Evolutionary conservation across 2,329 filamentous ascomycete species (phyloP), one percentile per base, ranked within the genome.

Genomic region (Pochonia chlamydosporia): DNA sequence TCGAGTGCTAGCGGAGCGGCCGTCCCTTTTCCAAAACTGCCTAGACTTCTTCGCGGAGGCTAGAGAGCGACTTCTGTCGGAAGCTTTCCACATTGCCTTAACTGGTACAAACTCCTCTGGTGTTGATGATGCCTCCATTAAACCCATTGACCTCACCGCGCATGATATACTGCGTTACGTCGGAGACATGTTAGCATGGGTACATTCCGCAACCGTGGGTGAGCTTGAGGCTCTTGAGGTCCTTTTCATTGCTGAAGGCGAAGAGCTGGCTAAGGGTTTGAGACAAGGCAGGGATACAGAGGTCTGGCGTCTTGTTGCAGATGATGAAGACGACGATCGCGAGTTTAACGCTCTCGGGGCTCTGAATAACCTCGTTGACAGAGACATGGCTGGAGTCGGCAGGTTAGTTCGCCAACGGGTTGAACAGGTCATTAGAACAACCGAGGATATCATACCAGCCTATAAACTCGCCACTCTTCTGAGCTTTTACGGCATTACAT

Each of bases 151-250:
- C 62, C 81, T 97, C 57, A 86, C 85, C 10, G 92, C 93, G 1
- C 92, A 97, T 62, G 93, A 99, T 60, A 85, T 89, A 1, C 70
- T 97, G 23, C 82, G 93, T 18, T 97, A 97, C 63, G 83, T 95
- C 3, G 90, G 93, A 45, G 93, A 99, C 62, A 99, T 99, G 91
- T 77, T 99, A 13, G 93, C 93, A 5, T 99, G 93, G 93, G 83
- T 87, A 5, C 93, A 99, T 63, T 96, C 93, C 1, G 87, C 91
- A 3, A 85, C 92, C 0, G 93, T 99, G 1, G 95, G 92, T 26
- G 93, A 99, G 65, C 81, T 88, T 44, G 93, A 99, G 66, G 90
- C 91, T 0, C 74, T 99, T 5, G 92, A 97, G 63, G 82, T 89
- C 2, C 73, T 99, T 1, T 99, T 99, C 61, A 84, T 96, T 36